A percentile compares a stretch with the other conserved stretches of the same genome.
phyloP scores from a whole-genome alignment of 1,284 basidiomycete species.

The Fistulina hepatica region DNA sequence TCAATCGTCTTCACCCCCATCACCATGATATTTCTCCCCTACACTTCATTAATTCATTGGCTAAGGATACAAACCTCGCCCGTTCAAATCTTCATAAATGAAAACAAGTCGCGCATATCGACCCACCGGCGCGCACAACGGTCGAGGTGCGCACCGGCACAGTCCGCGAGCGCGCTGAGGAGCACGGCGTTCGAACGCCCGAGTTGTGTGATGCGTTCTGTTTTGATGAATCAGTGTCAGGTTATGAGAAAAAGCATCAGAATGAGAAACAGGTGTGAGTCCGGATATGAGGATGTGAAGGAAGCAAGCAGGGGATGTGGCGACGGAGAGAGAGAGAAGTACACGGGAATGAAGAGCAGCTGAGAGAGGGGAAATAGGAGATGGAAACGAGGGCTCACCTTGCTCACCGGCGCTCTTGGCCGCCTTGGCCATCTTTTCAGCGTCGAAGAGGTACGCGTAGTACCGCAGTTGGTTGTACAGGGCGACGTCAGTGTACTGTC shows the following conservation, averaged over 20 bases:
- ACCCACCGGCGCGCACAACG: constrained; percentile 84
- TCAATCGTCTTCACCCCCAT: no score
- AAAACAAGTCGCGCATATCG: constrained; percentile 65
- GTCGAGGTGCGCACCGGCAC: constrained; percentile 70
- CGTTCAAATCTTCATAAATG: constrained; percentile 64
- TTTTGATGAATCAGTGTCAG: constrained; percentile 36
- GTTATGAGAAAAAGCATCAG: constrained; percentile 34
- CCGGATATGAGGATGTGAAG: no score
- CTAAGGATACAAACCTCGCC: no score
- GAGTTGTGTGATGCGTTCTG: no score
- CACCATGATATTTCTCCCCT: no score
- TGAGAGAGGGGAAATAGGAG: background rate
- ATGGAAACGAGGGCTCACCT: constrained; percentile 38
- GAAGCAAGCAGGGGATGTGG: no score
- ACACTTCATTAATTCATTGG: no score
- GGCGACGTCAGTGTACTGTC: constrained; percentile 71
- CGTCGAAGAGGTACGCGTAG: constrained; percentile 70
- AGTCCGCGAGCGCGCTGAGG: constrained; percentile 40
- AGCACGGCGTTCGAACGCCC: constrained; percentile 46
- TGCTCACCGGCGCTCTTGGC: constrained; percentile 30
- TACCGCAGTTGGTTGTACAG: constrained; percentile 85
- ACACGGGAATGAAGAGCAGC: background rate
- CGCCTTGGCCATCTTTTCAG: constrained; percentile 48
- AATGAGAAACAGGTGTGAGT: no score
- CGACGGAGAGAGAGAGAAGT: background rate